These are phyloP conservation scores for Medicago lupulina DNA, from an alignment of 306 rosid species.

Conservation along the genomic window DNA sequence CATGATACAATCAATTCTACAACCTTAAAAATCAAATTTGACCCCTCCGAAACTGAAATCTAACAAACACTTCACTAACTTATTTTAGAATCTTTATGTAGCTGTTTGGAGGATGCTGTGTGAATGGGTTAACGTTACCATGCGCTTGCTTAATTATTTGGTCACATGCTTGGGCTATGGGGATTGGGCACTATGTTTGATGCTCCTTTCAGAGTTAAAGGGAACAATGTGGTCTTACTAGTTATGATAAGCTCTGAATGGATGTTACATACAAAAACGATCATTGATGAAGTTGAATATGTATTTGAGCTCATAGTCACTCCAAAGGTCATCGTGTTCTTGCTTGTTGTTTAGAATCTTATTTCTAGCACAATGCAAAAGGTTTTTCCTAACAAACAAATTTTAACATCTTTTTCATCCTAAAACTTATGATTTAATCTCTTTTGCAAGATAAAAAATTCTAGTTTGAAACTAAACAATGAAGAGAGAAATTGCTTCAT, in stretches of 20 bases:
- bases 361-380: not conserved
- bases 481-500: too few relatives aligned
- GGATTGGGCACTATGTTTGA: too few relatives aligned
- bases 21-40: too few relatives aligned
- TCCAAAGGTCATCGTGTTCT: slow-evolving; percentile 34
- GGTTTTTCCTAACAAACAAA: not conserved
- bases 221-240: slow-evolving; percentile 45
- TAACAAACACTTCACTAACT: too few relatives aligned
- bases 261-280: not conserved
- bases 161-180: too few relatives aligned
- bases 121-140: too few relatives aligned
- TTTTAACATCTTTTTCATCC: slow-evolving; percentile 14
- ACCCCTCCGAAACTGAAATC: too few relatives aligned
- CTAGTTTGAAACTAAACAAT: too few relatives aligned
- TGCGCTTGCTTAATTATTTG: too few relatives aligned
- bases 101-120: too few relatives aligned
- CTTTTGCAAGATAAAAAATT: not conserved
- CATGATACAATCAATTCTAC: too few relatives aligned
- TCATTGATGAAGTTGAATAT: slow-evolving; percentile 34
- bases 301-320: slow-evolving; percentile 49
- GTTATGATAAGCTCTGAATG: slow-evolving; percentile 47
- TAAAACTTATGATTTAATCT: not conserved
- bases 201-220: not conserved
- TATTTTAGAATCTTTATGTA: too few relatives aligned
- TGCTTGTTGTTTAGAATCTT: slow-evolving; percentile 12